Evolutionary conservation across 352 stramenopile species (phyloP).

Genomic region (Pythium scleroteichum): DNA sequence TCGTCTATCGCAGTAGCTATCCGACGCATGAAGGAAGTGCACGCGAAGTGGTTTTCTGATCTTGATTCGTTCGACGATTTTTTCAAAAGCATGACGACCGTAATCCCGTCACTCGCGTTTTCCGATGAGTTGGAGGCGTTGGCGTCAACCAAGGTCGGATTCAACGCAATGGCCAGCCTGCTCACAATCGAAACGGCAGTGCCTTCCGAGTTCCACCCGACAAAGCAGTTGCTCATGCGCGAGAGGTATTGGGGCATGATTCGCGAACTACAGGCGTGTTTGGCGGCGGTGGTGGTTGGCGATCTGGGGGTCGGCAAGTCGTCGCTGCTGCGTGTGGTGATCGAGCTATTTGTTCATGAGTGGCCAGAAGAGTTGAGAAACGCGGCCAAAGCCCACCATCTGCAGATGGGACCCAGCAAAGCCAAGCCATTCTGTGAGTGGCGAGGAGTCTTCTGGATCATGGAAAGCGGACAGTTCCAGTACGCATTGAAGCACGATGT

Average conservation of each 20-base stretch:
- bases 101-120: no score
- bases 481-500: background rate
- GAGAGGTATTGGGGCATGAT: constrained; percentile 13
- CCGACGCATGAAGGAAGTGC: no score
- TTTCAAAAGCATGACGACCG: no score
- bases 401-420: background rate
- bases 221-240: constrained; percentile 6
- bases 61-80: no score
- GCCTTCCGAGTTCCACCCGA: constrained; percentile 8
- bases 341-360: constrained; percentile 12
- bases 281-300: constrained; percentile 11
- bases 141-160: background rate
- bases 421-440: background rate
- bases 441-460: background rate
- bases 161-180: background rate
- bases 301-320: constrained; percentile 16
- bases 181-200: constrained; percentile 1
- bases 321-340: constrained; percentile 16
- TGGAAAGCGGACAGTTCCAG: background rate
- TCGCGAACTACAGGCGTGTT: constrained; percentile 4
- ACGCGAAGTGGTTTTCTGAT: no score
- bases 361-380: background rate
- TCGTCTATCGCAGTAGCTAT: no score
- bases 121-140: background rate
- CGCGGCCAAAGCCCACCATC: background rate